Base-by-base conservation (phyloP, 1,284 basidiomycete genomes). In the Megacollybia platyphylla region DNA sequence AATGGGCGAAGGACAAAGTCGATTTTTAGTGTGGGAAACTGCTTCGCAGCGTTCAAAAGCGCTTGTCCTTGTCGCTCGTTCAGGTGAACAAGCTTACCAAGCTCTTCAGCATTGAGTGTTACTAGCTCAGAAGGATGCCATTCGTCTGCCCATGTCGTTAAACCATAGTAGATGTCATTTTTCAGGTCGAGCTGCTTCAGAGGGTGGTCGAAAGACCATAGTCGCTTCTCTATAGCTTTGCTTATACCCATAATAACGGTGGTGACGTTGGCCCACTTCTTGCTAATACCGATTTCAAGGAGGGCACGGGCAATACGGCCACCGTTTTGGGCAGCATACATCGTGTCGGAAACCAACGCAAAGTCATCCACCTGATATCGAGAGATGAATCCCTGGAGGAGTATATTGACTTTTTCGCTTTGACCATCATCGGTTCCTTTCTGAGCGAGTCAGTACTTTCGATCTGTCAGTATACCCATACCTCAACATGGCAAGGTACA, bases 121-220 rank as follows among this genome's bases (percentile, higher is more conserved):
- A 84, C 83, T 4, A 99, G 67, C 41, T 97, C 85, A 5, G 74
- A 61, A 17, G 91, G 73, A 7, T 84, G 69, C 53, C 85, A 79
- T 34, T 97, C 89, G 55, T 90, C 89, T 4, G 84, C 89, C 71
- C 86, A 92, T 48, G 71, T 71, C 48, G 82, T 73, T 13, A 98
- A 67, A 44, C 81, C 84, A 62, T 88, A 79, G 43, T 97, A 57
- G 3, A 92, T 75, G 36, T 92, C 87, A n/a, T 63, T 59, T 49
- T 84, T 87, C 15, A 97, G 70, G 37, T 68, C 57, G 56, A 87
- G 82, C 58, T 97, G 89, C 50, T 69, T 75, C 30, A 99, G 65
- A 3, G 94, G 96, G 50, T 99, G 89, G 42, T 94, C 87, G 59
- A 87, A 97, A 1, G 93, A 89, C 96, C 96, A 99, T 54, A 97